phyloP scores from a whole-genome alignment of 2,329 filamentous ascomycete genomes.

The Beauveria rudraprayagi region DNA sequence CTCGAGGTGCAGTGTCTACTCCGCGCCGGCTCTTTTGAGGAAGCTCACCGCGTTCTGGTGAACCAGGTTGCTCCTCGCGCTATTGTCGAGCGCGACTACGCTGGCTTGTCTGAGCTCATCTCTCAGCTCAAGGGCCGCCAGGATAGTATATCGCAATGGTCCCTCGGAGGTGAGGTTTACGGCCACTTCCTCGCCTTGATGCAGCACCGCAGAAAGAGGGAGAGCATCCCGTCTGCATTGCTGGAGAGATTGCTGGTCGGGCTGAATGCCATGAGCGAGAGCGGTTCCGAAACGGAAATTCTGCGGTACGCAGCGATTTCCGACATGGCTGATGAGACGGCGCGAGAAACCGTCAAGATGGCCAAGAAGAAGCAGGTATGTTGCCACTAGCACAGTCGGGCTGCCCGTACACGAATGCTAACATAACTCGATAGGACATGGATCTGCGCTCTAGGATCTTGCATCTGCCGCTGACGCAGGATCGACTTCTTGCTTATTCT shows the following conservation, averaged over 20 bases:
- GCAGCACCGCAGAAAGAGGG: conserved; percentile 32
- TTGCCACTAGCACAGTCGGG: conserved; percentile 8
- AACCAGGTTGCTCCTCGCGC: conserved; percentile 72
- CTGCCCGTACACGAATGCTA: background rate
- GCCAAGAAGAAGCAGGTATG: conserved; percentile 50
- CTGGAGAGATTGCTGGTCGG: conserved; percentile 51
- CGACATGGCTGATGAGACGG: conserved; percentile 72
- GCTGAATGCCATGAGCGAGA: conserved; percentile 46
- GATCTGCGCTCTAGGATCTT: conserved; percentile 39
- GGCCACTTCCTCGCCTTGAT: conserved; percentile 49
- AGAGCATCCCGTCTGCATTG: conserved; percentile 34
- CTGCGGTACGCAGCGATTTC: conserved; percentile 60
- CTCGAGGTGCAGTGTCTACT: conserved; percentile 74
- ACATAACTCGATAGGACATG: conserved; percentile 21
- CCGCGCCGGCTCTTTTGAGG: conserved; percentile 63
- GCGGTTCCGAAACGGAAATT: conserved; percentile 39
- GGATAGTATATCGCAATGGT: conserved; percentile 62
- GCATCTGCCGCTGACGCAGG: conserved; percentile 60
- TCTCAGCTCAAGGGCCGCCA: conserved; percentile 60
- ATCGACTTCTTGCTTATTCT: conserved; percentile 62
- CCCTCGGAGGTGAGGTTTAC: conserved; percentile 73
- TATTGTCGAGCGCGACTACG: conserved; percentile 75
- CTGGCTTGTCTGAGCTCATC: conserved; percentile 59
- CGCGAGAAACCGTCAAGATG: conserved; percentile 51
- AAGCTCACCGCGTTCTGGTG: conserved; percentile 78